Evolutionary conservation across 768 basidiomycete species (phyloP).

Genomic region (Pholiota molesta): DNA sequence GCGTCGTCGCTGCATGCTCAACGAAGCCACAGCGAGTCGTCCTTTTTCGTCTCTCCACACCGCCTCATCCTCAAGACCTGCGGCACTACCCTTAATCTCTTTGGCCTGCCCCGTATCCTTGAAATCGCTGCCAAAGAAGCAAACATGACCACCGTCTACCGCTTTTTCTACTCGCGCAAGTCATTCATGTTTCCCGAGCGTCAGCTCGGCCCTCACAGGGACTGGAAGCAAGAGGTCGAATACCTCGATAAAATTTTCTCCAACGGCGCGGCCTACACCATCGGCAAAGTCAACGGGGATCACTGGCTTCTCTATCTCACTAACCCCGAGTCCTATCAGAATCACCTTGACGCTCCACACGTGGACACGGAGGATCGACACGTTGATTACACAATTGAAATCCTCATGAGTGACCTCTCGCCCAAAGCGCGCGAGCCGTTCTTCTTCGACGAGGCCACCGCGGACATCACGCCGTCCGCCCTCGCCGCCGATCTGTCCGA

Average conservation of each 20-base stretch:
- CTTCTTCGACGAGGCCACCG: slow-evolving; percentile 47
- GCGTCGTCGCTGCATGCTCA: slow-evolving; percentile 6
- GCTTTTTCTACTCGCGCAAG: slow-evolving; percentile 98
- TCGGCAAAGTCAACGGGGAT: slow-evolving; percentile 97
- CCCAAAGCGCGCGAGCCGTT: slow-evolving; percentile 78
- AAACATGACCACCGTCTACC: slow-evolving; percentile 70
- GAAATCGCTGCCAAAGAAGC: slow-evolving; percentile 82
- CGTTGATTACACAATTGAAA: slow-evolving; percentile 94
- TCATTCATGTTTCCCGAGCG: slow-evolving; percentile 99
- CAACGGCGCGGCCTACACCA: slow-evolving; percentile 90
- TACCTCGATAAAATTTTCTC: slow-evolving; percentile 90
- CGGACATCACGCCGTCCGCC: slow-evolving; percentile 44
- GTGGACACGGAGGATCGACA: slow-evolving; percentile 26
- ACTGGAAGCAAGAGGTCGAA: slow-evolving; percentile 92
- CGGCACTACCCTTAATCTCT: slow-evolving; percentile 96
- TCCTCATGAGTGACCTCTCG: slow-evolving; percentile 93
- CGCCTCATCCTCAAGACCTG: slow-evolving; percentile 98
- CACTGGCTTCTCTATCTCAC: slow-evolving; percentile 98
- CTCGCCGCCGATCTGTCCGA: slow-evolving; percentile 67
- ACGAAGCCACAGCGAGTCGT: slow-evolving; percentile 78
- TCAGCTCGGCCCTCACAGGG: slow-evolving; percentile 88
- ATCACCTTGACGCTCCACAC: slow-evolving; percentile 18
- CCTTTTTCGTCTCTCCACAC: slow-evolving; percentile 92
- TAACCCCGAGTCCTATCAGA: slow-evolving; percentile 41
- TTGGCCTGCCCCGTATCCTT: slow-evolving; percentile 93